Evolutionary conservation across 176 grass and related monocot genomes (phyloP), one percentile per base, ranked within the genome.

Genomic region (Lolium perenne): DNA sequence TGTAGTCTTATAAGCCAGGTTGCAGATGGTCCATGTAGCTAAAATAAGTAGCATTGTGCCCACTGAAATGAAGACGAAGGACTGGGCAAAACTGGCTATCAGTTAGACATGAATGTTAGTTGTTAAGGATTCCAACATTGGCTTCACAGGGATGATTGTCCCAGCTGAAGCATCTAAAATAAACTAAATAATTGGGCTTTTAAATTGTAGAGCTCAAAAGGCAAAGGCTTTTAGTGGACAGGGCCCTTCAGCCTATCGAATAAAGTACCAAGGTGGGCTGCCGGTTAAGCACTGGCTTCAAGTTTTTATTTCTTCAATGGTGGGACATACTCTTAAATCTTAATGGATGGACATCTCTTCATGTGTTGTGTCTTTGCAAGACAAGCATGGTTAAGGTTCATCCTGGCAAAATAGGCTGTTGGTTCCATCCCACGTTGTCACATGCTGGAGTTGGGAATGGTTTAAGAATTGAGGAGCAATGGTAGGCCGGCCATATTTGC

Each of bases 131-230:
- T 53, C 13, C 14, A 29, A n/a, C 6, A 59, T 22, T 21, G 55
- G 20, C 18, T 60, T 78, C 35, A 78, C 10, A 58, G 32, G 35
- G 5, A 2, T 43, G 76, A 78, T 40, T 43, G 55, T 41, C 76
- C 32, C 21, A 60, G 76, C 76, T 78, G 6, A 60, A 78, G 18
- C 55, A 78, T 43, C 54, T 78, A 43, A 58, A 15, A 78, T 78
- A 78, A 78, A 60, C 20, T 60, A 10, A 60, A 18, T 60, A 60
- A 43, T 43, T 59, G 20, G 17, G 5, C 10, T 57, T 77, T 78
- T 38, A 78, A 6, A 17, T 57, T 57, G 17, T 57, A n/a, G 18
- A 3, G 10, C 51, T 16, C 74, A 20, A 51, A 53, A 75, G 23
- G 23, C 48, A 76, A 76, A 54, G 48, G 48, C 14, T 76, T 50